These are phyloP conservation scores for Phialophora tarda DNA, from an alignment of 2,329 filamentous ascomycete genomes.

Conservation along the genomic window DNA sequence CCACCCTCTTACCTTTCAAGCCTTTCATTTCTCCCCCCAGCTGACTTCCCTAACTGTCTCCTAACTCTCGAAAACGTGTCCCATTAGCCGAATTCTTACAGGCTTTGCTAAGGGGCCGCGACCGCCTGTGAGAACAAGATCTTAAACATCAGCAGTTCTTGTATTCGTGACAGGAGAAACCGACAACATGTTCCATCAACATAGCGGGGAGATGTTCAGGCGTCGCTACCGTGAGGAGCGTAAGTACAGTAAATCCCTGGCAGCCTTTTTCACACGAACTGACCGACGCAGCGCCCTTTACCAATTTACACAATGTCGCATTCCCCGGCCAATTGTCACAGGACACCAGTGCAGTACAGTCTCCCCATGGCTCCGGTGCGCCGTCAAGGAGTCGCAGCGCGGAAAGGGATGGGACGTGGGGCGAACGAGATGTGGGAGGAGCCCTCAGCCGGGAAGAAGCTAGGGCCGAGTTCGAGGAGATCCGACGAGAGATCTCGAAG, in stretches of 20 bases:
- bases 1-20: slow-evolving; percentile 4
- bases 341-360: slow-evolving; percentile 25
- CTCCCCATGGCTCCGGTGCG: slow-evolving; percentile 15
- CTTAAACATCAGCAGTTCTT: not conserved
- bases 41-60: not conserved
- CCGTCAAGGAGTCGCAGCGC: slow-evolving; percentile 20
- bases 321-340: slow-evolving; percentile 17
- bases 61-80: not conserved
- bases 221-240: slow-evolving; percentile 27
- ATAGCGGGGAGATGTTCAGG: slow-evolving; percentile 30
- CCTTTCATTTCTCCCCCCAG: not conserved
- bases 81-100: not conserved
- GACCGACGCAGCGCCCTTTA: slow-evolving; percentile 14
- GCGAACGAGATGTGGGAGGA: slow-evolving; percentile 64
- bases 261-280: not conserved
- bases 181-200: slow-evolving; percentile 32
- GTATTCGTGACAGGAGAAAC: not conserved
- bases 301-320: slow-evolving; percentile 30
- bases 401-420: slow-evolving; percentile 60
- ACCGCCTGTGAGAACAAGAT: not conserved
- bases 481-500: slow-evolving; percentile 61
- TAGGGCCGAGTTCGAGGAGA: slow-evolving; percentile 64
- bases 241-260: slow-evolving; percentile 6
- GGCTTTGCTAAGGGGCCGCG: not conserved
- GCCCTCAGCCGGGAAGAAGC: slow-evolving; percentile 59